phyloP scores from a whole-genome alignment of 306 rosid species.

The Gleditsia sinensis region DNA sequence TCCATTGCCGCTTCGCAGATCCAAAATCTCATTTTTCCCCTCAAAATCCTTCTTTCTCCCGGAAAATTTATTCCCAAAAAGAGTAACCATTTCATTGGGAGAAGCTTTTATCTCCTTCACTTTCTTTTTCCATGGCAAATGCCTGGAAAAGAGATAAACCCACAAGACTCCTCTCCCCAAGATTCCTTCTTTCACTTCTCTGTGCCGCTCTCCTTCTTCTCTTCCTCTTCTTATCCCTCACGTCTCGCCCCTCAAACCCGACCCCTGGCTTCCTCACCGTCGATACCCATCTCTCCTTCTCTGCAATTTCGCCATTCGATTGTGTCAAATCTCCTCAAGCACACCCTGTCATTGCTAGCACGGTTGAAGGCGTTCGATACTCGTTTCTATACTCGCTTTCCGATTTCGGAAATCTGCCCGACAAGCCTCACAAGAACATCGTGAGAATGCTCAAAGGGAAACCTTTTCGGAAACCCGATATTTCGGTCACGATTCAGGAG shows the following conservation, averaged over 20 bases:
- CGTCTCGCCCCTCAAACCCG: constrained; percentile 37
- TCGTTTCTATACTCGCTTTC: constrained; percentile 89
- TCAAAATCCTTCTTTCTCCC: not conserved
- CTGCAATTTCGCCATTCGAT: constrained; percentile 66
- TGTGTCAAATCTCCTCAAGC: constrained; percentile 75
- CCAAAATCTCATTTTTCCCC: constrained; percentile 24
- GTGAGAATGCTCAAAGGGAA: constrained; percentile 81
- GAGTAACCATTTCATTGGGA: not conserved
- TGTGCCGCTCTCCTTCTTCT: constrained; percentile 50
- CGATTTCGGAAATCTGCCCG: constrained; percentile 84
- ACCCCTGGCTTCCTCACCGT: constrained; percentile 24
- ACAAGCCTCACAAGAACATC: constrained; percentile 92
- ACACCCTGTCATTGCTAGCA: constrained; percentile 77
- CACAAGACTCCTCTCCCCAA: constrained; percentile 57
- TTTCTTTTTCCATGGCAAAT: constrained; percentile 71
- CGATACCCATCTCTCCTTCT: constrained; percentile 39
- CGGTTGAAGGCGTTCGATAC: constrained; percentile 74
- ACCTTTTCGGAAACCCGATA: constrained; percentile 79
- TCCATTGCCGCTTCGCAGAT: constrained; percentile 4
- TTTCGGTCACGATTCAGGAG: constrained; percentile 81
- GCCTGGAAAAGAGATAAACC: constrained; percentile 84
- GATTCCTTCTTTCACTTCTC: constrained; percentile 40
- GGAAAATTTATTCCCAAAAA: not conserved
- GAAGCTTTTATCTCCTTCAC: not conserved
- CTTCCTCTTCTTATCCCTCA: constrained; percentile 48